Evolutionary conservation across 345 rosid species (phyloP), one percentile per base, ranked within the genome.

Genomic region (Populus euphratica): DNA sequence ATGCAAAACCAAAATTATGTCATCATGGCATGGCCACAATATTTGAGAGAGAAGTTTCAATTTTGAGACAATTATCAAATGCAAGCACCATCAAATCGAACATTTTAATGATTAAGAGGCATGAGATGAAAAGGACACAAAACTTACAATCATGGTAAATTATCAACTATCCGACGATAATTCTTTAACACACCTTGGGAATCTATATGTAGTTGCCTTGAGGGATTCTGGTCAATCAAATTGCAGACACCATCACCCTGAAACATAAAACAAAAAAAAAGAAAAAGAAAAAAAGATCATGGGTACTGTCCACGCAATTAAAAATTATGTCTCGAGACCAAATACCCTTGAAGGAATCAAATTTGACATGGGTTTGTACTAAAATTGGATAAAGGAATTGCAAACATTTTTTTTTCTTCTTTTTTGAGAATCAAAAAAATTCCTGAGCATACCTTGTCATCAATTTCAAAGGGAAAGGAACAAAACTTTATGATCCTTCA

Each of bases 401-500:
- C 14, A 33, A 13, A 49, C 61, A 21, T 12, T 59, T 21, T 21
- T n/a, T 54, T 2, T 56, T 56, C 6, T 21, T 54, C 25, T 20
- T 59, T 59, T 59, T 59, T 59, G 25, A 59, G 29, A 59, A 23
- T 59, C 29, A 59, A 59, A 59, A 27, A 75, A 43, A 36, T 33
- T 76, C 73, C 52, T 66, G 7, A 71, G 33, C 77, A 68, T 72
- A 85, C 87, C 84, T 80, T 78, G 75, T 29, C 12, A 59, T 59
- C 69, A 79, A 80, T 64, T 72, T 70, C 52, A 9, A 38, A 14
- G 54, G 3, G 33, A 0, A 44, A 33, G 44, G 27, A 43, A 79
- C 5, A 43, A 29, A 78, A 38, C 44, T 68, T 69, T 41, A 82
- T 70, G 84, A 87, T 84, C 85, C 78, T 85, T 81, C 84, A 83